Percentiles rank a stretch among this genome's conserved stretches.
These are phyloP conservation scores for Silene uniflora DNA, from an alignment of 148 eudicot species.

Conservation along the genomic window DNA sequence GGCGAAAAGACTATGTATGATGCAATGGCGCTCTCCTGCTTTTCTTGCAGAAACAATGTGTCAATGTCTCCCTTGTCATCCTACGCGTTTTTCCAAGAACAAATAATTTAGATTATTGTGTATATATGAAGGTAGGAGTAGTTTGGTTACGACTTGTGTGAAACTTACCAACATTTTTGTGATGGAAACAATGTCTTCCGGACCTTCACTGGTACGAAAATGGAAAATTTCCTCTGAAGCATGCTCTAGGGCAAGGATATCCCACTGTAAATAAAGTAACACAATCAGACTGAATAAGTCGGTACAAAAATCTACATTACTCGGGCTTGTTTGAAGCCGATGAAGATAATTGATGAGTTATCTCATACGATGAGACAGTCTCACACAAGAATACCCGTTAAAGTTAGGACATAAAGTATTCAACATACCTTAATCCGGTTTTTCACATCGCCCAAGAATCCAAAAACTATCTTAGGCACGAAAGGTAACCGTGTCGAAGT, in stretches of 20 bases:
- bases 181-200: conserved; percentile 33
- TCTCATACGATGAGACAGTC: background rate
- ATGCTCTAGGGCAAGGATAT: conserved; percentile 35
- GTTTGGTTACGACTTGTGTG: background rate
- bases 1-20: conserved; percentile 44
- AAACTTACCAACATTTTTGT: conserved; percentile 34
- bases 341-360: too few relatives aligned
- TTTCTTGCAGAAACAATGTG: conserved; percentile 46
- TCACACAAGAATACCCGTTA: background rate
- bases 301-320: too few relatives aligned
- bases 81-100: conserved; percentile 12
- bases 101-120: background rate
- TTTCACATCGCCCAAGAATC: conserved; percentile 29
- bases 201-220: conserved; percentile 20
- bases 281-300: too few relatives aligned
- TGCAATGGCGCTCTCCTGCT: conserved; percentile 26
- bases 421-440: conserved; percentile 36
- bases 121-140: background rate
- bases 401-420: background rate
- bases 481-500: conserved; percentile 39
- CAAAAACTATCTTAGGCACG: conserved; percentile 27
- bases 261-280: conserved; percentile 40
- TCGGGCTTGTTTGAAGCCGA: too few relatives aligned
- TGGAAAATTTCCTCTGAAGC: conserved; percentile 28
- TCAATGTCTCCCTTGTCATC: conserved; percentile 19